Evolutionary conservation across 2,329 filamentous ascomycete genomes (phyloP).

Genomic region (Exserohilum rostratum): DNA sequence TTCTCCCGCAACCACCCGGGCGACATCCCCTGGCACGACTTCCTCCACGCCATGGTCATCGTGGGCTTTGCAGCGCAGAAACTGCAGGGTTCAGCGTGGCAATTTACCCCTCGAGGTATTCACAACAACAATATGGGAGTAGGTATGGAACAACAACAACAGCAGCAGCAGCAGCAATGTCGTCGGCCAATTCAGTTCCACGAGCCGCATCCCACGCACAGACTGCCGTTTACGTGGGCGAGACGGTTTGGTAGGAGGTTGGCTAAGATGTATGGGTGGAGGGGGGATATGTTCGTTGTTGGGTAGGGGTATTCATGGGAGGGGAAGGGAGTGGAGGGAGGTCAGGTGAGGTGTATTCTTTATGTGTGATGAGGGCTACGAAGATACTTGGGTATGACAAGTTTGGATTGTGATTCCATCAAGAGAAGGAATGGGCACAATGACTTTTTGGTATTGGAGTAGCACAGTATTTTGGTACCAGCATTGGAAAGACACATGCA

Average conservation of each 20-base stretch:
- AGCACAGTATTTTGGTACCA: too few species aligned
- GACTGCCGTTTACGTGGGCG: constrained; percentile 57
- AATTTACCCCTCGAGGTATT: constrained; percentile 57
- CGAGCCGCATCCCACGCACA: constrained; percentile 62
- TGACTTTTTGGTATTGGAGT: too few species aligned
- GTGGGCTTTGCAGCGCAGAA: constrained; percentile 62
- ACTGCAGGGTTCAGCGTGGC: constrained; percentile 64
- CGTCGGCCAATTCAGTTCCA: constrained; percentile 63
- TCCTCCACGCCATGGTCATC: constrained; percentile 58
- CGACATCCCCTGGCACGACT: constrained; percentile 61
- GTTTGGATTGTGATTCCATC: too few species aligned
- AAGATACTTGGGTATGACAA: too few species aligned
- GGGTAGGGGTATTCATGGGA: too few species aligned
- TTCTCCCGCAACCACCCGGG: constrained; percentile 48
- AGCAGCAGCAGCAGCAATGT: too few species aligned
- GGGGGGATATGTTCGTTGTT: not conserved
- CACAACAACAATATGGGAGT: constrained; percentile 44
- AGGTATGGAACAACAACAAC: too few species aligned
- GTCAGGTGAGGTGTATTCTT: too few species aligned
- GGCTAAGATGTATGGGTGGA: constrained; percentile 57
- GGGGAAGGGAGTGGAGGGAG: too few species aligned
- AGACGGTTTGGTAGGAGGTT: constrained; percentile 58
- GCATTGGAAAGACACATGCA: too few species aligned
- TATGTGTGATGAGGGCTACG: too few species aligned
- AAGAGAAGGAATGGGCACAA: too few species aligned